These are phyloP conservation scores for Boletus rubescentipes DNA, from an alignment of 768 basidiomycete genomes.

Conservation along the genomic window DNA sequence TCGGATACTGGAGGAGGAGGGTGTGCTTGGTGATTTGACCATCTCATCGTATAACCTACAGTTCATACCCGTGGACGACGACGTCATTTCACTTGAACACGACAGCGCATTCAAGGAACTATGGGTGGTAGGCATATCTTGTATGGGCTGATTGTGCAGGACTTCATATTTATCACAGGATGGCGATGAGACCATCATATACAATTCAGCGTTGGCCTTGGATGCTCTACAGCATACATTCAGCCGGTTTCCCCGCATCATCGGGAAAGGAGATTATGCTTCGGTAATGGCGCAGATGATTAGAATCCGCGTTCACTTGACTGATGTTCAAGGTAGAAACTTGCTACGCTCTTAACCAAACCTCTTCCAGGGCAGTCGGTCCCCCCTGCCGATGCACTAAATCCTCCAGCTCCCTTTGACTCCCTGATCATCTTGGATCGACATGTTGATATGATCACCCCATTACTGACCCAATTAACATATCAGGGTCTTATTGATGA, in stretches of 20 bases:
- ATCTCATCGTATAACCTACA: slow-evolving; percentile 88
- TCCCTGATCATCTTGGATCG: slow-evolving; percentile 88
- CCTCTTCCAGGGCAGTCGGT: slow-evolving; percentile 46
- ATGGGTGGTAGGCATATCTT: slow-evolving; percentile 69
- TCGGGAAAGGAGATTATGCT: slow-evolving; percentile 91
- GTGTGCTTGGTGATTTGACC: slow-evolving; percentile 93
- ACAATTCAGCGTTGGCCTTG: slow-evolving; percentile 86
- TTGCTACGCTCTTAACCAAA: slow-evolving; percentile 69
- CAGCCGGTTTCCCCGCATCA: slow-evolving; percentile 86
- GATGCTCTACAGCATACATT: slow-evolving; percentile 79
- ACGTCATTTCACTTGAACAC: slow-evolving; percentile 87
- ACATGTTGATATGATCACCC: slow-evolving; percentile 92
- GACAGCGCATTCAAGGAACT: slow-evolving; percentile 85
- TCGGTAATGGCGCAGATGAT: slow-evolving; percentile 45
- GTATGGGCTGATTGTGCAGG: not conserved
- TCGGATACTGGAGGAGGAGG: slow-evolving; percentile 89
- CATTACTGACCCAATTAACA: slow-evolving; percentile 91
- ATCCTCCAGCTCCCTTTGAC: slow-evolving; percentile 68
- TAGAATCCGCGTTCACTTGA: not conserved
- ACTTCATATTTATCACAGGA: slow-evolving; percentile 51
- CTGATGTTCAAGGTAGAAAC: slow-evolving; percentile 50
- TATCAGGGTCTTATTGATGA: slow-evolving; percentile 97
- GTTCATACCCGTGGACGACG: slow-evolving; percentile 91
- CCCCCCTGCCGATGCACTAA: slow-evolving; percentile 40
- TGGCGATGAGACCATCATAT: slow-evolving; percentile 88